A percentile compares a stretch with the other conserved stretches of the same genome.
Evolutionary conservation across 352 stramenopile species (phyloP).

Genomic region (Pythium periplocum): DNA sequence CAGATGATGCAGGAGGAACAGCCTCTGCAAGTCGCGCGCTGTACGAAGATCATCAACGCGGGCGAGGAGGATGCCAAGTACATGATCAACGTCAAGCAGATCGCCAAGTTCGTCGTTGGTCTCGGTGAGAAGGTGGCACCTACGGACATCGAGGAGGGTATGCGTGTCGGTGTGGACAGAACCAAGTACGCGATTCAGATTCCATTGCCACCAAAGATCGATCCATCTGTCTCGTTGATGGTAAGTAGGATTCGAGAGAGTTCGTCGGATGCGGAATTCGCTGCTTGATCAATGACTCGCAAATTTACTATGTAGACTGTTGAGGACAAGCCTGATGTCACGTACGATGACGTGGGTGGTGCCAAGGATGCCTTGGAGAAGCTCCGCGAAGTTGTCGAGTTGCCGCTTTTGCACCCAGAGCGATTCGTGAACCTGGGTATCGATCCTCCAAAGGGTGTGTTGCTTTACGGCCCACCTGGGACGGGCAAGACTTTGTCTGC

Average conservation of each 20-base stretch:
- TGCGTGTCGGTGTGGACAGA: constrained; percentile 98
- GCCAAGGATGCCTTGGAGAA: constrained; percentile 98
- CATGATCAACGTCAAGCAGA: constrained; percentile 99
- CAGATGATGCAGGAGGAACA: constrained; percentile 99
- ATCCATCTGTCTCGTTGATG: constrained; percentile 94
- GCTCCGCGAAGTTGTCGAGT: constrained; percentile 97
- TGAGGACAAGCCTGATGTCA: constrained; percentile 99
- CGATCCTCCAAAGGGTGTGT: constrained; percentile 98
- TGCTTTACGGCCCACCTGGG: constrained; percentile 96
- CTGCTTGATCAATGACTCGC: not conserved
- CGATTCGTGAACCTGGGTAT: constrained; percentile 99
- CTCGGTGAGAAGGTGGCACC: constrained; percentile 98
- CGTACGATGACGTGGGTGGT: constrained; percentile 99
- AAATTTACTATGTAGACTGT: constrained; percentile 91
- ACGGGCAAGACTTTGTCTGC: constrained; percentile 97
- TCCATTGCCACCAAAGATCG: constrained; percentile 98
- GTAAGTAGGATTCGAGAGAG: constrained; percentile 4
- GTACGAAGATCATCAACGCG: constrained; percentile 94
- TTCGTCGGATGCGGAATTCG: not conserved
- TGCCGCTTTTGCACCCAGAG: constrained; percentile 97
- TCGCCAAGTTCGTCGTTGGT: constrained; percentile 99
- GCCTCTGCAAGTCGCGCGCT: constrained; percentile 95
- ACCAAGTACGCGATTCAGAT: constrained; percentile 98
- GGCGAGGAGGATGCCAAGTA: constrained; percentile 97
- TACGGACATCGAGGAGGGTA: constrained; percentile 99